phyloP scores from a whole-genome alignment of 257 asterid species.

The Buddleja alternifolia region DNA sequence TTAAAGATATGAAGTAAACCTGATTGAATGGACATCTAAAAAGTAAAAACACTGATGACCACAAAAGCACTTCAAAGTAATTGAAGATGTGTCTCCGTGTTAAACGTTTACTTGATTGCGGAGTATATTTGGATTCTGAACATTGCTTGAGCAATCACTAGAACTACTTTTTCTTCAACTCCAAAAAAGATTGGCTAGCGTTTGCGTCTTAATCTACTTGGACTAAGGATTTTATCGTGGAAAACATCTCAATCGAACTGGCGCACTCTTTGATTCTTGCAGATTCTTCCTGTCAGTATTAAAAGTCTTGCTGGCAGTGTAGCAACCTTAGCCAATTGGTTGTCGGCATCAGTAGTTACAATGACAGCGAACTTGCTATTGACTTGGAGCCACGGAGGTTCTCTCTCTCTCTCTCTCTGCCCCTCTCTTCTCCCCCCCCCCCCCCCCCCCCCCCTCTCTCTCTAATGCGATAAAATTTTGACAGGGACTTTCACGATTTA shows the following conservation, averaged over 20 bases:
- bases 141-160: neutral
- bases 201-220: too few relatives aligned
- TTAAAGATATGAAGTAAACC: neutral
- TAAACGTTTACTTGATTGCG: too few relatives aligned
- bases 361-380: constrained; percentile 83
- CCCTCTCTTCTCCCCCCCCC: constrained; percentile 10
- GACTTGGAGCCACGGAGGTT: constrained; percentile 91
- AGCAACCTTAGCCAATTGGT: constrained; percentile 87
- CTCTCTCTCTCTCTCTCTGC: constrained; percentile 41
- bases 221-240: too few relatives aligned
- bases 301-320: constrained; percentile 94
- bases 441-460: neutral
- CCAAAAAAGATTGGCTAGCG: too few relatives aligned
- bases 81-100: too few relatives aligned
- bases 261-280: constrained; percentile 37
- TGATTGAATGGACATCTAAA: neutral
- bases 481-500: constrained; percentile 80
- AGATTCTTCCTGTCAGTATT: constrained; percentile 91
- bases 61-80: neutral
- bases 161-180: neutral
- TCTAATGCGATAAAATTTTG: neutral
- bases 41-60: neutral
- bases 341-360: constrained; percentile 70
- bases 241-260: too few relatives aligned
- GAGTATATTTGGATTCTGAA: neutral